Conservation (phyloP, 257 asterid species). For the Solanum tacnaense region DNA sequence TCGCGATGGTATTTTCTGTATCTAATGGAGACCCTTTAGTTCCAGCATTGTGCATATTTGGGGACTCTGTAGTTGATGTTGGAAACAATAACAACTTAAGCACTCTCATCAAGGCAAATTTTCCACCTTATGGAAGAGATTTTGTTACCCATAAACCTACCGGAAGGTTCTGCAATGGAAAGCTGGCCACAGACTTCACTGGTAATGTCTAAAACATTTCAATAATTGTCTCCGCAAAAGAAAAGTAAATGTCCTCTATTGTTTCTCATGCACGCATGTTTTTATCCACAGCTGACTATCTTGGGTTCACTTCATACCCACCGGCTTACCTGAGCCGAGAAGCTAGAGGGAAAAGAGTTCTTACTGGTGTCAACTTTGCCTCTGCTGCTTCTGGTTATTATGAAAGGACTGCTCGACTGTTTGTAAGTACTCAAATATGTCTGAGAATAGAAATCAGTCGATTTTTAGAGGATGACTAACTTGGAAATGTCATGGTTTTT, state of each 20-base stretch:
- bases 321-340: slow-evolving; percentile 71
- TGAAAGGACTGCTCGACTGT: slow-evolving; percentile 52
- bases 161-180: slow-evolving; percentile 87
- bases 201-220: slow-evolving; percentile 20
- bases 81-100: slow-evolving; percentile 67
- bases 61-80: slow-evolving; percentile 74
- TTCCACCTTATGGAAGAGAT: slow-evolving; percentile 87
- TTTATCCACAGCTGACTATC: slow-evolving; percentile 52
- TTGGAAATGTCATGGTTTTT: not conserved
- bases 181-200: slow-evolving; percentile 77
- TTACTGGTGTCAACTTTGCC: slow-evolving; percentile 69
- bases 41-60: slow-evolving; percentile 70
- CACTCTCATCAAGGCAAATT: slow-evolving; percentile 71
- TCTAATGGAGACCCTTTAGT: slow-evolving; percentile 53
- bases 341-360: slow-evolving; percentile 40
- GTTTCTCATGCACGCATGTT: slow-evolving; percentile 1
- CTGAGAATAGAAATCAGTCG: not conserved
- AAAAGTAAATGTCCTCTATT: not conserved
- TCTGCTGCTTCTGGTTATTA: slow-evolving; percentile 92
- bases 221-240: not conserved
- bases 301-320: slow-evolving; percentile 69
- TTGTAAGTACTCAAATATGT: slow-evolving; percentile 21
- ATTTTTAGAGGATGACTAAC: not conserved
- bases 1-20: slow-evolving; percentile 2
- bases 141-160: slow-evolving; percentile 57